These are phyloP conservation scores for Citrullus mucosospermus DNA, from an alignment of 306 rosid genomes.

Conservation along the genomic window DNA sequence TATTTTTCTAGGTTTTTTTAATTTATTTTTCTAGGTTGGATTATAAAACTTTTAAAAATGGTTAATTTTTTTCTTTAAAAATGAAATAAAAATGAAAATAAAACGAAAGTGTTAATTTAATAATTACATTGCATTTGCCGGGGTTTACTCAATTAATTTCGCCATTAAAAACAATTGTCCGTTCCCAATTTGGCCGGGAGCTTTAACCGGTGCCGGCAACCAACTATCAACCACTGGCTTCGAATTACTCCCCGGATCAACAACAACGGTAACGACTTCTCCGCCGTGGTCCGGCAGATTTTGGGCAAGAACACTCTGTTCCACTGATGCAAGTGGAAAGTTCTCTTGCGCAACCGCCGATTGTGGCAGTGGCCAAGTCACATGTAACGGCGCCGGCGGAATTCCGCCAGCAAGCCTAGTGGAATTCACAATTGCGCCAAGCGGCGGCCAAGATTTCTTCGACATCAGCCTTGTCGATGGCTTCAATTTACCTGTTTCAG, in stretches of 20 bases:
- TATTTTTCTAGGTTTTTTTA: too few relatives aligned
- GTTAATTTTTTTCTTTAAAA: too few relatives aligned
- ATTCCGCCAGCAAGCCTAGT: conserved; percentile 33
- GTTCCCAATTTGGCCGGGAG: conserved; percentile 50
- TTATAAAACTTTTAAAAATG: too few relatives aligned
- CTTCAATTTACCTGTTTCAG: conserved; percentile 41
- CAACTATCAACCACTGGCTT: conserved; percentile 37
- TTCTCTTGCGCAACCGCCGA: conserved; percentile 49
- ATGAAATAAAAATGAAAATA: too few relatives aligned
- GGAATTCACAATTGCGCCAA: conserved; percentile 24
- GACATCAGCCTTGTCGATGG: conserved; percentile 62
- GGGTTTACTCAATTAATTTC: conserved; percentile 25
- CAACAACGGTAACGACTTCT: conserved; percentile 12
- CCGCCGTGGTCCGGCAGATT: conserved; percentile 49
- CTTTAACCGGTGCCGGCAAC: conserved; percentile 30
- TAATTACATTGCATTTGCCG: conserved; percentile 1
- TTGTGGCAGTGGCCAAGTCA: conserved; percentile 37
- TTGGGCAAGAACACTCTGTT: conserved; percentile 45
- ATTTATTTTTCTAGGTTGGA: too few relatives aligned
- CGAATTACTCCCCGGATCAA: conserved; percentile 17
- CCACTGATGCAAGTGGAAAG: conserved; percentile 12
- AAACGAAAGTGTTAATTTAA: too few relatives aligned
- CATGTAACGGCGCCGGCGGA: conserved; percentile 46
- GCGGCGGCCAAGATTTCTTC: conserved; percentile 44
- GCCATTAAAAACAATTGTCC: conserved; percentile 33